Conservation (phyloP, 371 early-diverging fungal genomes). For the Mortierella polycephala region DNA sequence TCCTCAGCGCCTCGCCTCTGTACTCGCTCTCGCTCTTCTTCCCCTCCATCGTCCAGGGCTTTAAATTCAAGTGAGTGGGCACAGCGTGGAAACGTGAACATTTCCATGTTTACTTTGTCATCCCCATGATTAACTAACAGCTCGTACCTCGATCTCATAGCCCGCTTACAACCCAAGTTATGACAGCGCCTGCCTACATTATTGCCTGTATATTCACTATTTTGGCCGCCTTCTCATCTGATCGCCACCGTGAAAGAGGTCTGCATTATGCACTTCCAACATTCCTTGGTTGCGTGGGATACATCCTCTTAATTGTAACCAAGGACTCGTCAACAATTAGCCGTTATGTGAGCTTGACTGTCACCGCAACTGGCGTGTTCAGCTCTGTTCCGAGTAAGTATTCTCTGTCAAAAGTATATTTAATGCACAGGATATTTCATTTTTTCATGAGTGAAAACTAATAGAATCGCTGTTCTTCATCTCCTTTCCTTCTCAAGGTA, state of each 20-base stretch:
- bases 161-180: slow-evolving; percentile 20
- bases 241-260: slow-evolving; percentile 70
- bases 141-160: not conserved
- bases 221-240: slow-evolving; percentile 70
- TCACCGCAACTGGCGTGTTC: slow-evolving; percentile 69
- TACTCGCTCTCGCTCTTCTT: slow-evolving; percentile 74
- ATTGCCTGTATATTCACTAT: slow-evolving; percentile 69
- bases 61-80: slow-evolving; percentile 32
- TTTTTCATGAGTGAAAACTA: too few species aligned
- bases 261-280: slow-evolving; percentile 71
- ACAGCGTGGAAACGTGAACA: not conserved
- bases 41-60: slow-evolving; percentile 75
- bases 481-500: slow-evolving; percentile 26
- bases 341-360: slow-evolving; percentile 64
- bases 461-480: too few species aligned
- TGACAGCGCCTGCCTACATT: slow-evolving; percentile 55
- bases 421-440: too few species aligned
- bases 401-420: too few species aligned
- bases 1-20: slow-evolving; percentile 72
- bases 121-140: not conserved
- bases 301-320: slow-evolving; percentile 66
- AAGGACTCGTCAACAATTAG: slow-evolving; percentile 33
- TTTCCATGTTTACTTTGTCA: not conserved
- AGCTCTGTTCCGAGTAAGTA: slow-evolving; percentile 56
- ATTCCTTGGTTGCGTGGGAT: slow-evolving; percentile 69